Base-by-base conservation (phyloP, 2,329 filamentous ascomycete genomes). In the Fusarium veterinarium region DNA sequence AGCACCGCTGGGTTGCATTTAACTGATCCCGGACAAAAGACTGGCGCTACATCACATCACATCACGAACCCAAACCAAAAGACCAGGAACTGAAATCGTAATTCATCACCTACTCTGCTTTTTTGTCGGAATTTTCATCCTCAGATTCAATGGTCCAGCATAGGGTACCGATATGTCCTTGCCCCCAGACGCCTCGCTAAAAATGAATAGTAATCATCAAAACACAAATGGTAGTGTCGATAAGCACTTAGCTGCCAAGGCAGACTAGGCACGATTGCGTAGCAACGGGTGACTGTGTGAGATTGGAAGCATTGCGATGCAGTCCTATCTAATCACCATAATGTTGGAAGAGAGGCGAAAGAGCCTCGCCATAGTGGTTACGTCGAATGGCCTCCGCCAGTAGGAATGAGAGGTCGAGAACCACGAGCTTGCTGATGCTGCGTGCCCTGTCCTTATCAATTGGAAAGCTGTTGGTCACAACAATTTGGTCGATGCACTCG, bases 391-490 rank as follows among this genome's bases (percentile, higher is more conserved):
- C 95, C 83, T 99, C 96, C 8, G 95, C 90, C 44, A 99, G 86
- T 57, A 99, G 86, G 79, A 92, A 93, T 31, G 95, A 97, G 20
- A 99, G 88, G 78, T 98, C 95, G 65, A 99, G 89, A 38, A 98
- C 89, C 63, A 97, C 91, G 77, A 99, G 87, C 86, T 99, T 99
- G 83, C 88, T 91, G 58, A 90, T 91, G 65, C 88, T 89, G 75
- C 86, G 89, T 38, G 90, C 87, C 81, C 92, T 91, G 73, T 93
- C 90, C 64, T 92, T 90, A 28, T 91, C 89, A 73, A 99, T 97
- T 6, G 96, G 96, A 82, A 98, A 98, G 62, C 95, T 97, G 84
- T 99, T 98, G 38, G 96, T 99, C 77, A 98, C 95, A 60, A 99
- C 91, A 75, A 99, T 95, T 77, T 92, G 89, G 80, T 98, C 92